Evolutionary conservation across 2,329 filamentous ascomycete species (phyloP).

Genomic region (Talaromyces sp.): DNA sequence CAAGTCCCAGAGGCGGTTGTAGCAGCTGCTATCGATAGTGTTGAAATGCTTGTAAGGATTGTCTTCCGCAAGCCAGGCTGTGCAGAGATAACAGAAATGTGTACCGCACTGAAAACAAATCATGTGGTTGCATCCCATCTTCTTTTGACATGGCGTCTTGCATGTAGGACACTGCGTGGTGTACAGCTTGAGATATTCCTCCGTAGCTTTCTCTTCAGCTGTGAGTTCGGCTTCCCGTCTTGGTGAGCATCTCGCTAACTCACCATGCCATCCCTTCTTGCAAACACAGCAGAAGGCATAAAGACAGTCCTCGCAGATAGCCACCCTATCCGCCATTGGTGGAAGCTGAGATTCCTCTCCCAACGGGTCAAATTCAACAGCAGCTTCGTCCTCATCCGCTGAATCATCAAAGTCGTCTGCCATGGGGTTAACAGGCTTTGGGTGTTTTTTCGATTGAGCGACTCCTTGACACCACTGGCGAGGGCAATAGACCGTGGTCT

Average conservation of each 20-base stretch:
- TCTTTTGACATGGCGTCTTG: conserved; percentile 80
- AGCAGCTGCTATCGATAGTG: conserved; percentile 66
- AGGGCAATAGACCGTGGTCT: conserved; percentile 88
- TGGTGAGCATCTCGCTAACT: conserved; percentile 70
- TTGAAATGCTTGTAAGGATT: conserved; percentile 94
- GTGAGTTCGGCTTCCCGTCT: conserved; percentile 67
- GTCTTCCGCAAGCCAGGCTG: conserved; percentile 73
- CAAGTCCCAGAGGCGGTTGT: conserved; percentile 84
- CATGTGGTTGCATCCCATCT: conserved; percentile 96
- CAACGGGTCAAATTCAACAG: conserved; percentile 44
- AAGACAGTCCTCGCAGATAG: conserved; percentile 82
- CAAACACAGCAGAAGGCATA: conserved; percentile 85
- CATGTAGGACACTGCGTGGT: conserved; percentile 90
- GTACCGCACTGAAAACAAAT: conserved; percentile 83
- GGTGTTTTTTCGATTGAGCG: conserved; percentile 71
- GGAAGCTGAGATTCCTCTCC: conserved; percentile 44
- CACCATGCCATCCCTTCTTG: conserved; percentile 86
- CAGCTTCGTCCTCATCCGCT: conserved; percentile 50
- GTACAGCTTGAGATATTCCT: conserved; percentile 78
- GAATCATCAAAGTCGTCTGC: conserved; percentile 51
- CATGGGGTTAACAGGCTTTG: conserved; percentile 67
- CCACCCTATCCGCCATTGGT: conserved; percentile 64
- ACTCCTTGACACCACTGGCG: conserved; percentile 89
- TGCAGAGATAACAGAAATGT: conserved; percentile 95
- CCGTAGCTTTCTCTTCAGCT: conserved; percentile 79